These are phyloP conservation scores for Durotheca rogersii DNA, from an alignment of 495 filamentous ascomycete genomes.

Conservation along the genomic window DNA sequence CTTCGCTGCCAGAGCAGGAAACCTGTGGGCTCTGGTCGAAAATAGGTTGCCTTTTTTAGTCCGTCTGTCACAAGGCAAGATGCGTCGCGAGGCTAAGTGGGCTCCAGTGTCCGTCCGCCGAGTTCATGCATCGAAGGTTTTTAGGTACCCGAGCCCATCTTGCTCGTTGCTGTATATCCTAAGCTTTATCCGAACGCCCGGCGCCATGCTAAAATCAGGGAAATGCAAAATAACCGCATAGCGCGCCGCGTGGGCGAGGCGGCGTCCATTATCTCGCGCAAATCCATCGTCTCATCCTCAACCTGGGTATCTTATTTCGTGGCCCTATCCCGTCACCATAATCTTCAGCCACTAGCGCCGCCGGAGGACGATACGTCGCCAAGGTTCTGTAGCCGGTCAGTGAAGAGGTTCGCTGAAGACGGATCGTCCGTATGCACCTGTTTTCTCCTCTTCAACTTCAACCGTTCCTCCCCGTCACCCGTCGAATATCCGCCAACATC, in stretches of 20 bases:
- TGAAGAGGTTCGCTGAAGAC: slow-evolving; percentile 30
- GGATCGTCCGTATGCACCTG: slow-evolving; percentile 48
- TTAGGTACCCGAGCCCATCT: slow-evolving; percentile 9
- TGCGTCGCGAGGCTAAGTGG: slow-evolving; percentile 4
- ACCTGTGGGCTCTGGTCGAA: slow-evolving; percentile 1
- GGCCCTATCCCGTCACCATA: slow-evolving; percentile 23
- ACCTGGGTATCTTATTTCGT: slow-evolving; percentile 32
- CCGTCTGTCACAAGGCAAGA: slow-evolving; percentile 5
- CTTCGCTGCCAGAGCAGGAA: slow-evolving; percentile 3
- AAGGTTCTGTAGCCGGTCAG: slow-evolving; percentile 36
- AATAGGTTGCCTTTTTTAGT: slow-evolving; percentile 10
- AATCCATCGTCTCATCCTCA: slow-evolving; percentile 8
- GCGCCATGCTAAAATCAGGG: slow-evolving; percentile 39
- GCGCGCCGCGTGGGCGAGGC: not conserved
- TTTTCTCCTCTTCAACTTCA: slow-evolving; percentile 54
- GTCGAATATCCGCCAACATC: slow-evolving; percentile 55
- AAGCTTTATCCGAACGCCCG: slow-evolving; percentile 29
- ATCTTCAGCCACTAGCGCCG: slow-evolving; percentile 5
- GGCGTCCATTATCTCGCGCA: slow-evolving; percentile 8
- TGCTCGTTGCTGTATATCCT: slow-evolving; percentile 19
- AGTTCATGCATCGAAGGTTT: slow-evolving; percentile 4
- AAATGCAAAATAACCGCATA: slow-evolving; percentile 25
- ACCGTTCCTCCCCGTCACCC: slow-evolving; percentile 52
- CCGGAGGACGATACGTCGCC: slow-evolving; percentile 14
- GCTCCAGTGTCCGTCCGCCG: not conserved